phyloP scores from a whole-genome alignment of 257 asterid species.

The Agastache rugosa region DNA sequence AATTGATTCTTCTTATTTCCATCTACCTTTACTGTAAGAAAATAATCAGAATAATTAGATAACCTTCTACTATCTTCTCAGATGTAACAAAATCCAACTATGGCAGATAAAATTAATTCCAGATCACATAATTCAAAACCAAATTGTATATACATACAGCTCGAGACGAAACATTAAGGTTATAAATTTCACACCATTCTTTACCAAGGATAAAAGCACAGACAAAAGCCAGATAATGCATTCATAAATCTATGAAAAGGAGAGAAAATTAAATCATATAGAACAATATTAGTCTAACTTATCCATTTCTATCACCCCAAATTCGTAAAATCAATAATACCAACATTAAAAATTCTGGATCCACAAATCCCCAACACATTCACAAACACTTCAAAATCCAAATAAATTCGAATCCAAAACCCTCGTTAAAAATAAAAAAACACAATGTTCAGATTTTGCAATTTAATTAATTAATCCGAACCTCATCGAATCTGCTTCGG shows the following conservation, averaged over 20 bases:
- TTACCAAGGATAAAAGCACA: not conserved
- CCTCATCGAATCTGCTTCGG: constrained; percentile 56
- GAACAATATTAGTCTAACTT: not conserved
- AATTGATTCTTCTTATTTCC: not conserved
- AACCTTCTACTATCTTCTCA: not conserved
- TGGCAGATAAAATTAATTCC: not conserved
- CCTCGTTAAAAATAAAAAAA: not conserved
- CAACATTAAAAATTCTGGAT: not conserved
- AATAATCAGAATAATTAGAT: not conserved
- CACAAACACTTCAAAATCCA: not conserved
- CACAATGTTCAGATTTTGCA: not conserved
- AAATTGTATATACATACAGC: too few relatives aligned
- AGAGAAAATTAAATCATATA: not conserved
- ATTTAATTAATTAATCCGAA: constrained; percentile 7
- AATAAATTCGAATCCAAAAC: not conserved
- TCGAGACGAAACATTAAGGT: too few relatives aligned
- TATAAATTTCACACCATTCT: not conserved
- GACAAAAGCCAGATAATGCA: not conserved
- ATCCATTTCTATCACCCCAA: not conserved
- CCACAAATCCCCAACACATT: not conserved
- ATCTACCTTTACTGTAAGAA: not conserved
- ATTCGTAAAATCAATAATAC: not conserved
- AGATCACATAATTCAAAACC: not conserved
- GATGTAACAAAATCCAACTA: not conserved
- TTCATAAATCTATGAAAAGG: not conserved